Conservation (phyloP, 257 asterid genomes). For the Solanum lignicaule region DNA sequence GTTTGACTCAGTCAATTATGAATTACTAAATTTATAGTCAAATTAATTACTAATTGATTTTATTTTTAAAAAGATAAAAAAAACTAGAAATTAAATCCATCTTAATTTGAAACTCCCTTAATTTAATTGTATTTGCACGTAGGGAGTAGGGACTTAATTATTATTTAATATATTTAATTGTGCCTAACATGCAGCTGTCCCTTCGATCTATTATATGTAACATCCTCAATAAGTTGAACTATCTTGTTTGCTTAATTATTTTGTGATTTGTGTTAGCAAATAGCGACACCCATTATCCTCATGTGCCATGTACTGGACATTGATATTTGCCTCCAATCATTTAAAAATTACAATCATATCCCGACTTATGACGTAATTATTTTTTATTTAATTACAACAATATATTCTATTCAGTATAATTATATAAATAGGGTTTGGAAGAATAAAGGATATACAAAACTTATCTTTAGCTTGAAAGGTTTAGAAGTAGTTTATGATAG, state of each 20-base stretch:
- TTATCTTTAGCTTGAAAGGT: too few relatives aligned
- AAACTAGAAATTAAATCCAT: neutral
- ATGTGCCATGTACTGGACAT: neutral
- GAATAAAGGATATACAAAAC: too few relatives aligned
- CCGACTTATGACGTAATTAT: too few relatives aligned
- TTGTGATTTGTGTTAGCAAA: neutral
- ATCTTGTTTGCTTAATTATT: neutral
- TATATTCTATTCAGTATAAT: too few relatives aligned
- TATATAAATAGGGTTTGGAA: too few relatives aligned
- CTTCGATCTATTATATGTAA: neutral
- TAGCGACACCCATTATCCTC: neutral
- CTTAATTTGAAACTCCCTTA: neutral
- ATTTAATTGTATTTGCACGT: neutral
- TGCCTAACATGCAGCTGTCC: neutral
- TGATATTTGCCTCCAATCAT: neutral
- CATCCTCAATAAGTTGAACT: too few relatives aligned
- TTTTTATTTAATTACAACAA: too few relatives aligned
- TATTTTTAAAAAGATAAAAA: neutral
- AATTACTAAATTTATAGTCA: neutral
- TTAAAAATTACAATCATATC: neutral
- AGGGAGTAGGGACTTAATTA: neutral
- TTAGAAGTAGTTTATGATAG: neutral
- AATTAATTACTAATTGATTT: too few relatives aligned
- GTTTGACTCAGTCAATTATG: neutral
- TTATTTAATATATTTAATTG: neutral